These are phyloP conservation scores for Hymenoscyphus salicellus DNA, from an alignment of 2,329 filamentous ascomycete species.

Conservation along the genomic window DNA sequence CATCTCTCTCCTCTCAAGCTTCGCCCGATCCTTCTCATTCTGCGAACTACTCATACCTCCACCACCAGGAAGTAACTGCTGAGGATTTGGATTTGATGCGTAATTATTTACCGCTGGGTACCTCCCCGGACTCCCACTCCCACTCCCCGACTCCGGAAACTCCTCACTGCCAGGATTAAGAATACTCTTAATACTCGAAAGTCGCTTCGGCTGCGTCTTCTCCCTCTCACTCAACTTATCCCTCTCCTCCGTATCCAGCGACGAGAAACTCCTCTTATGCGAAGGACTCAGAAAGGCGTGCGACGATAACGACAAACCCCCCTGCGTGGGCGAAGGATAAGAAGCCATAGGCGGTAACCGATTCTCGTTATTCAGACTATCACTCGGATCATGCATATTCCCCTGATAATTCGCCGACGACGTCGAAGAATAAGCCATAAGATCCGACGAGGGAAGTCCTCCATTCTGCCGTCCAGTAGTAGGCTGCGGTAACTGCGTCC, in stretches of 20 bases:
- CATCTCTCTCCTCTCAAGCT: slow-evolving; percentile 61
- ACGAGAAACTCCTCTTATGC: slow-evolving; percentile 67
- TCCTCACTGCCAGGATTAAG: slow-evolving; percentile 53
- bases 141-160: background rate
- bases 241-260: slow-evolving; percentile 49
- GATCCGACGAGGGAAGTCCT: slow-evolving; percentile 43
- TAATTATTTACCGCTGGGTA: slow-evolving; percentile 18
- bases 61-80: slow-evolving; percentile 33
- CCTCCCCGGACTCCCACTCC: slow-evolving; percentile 18
- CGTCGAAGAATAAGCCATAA: slow-evolving; percentile 45
- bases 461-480: slow-evolving; percentile 25
- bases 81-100: slow-evolving; percentile 30
- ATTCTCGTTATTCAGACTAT: slow-evolving; percentile 55
- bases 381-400: slow-evolving; percentile 28
- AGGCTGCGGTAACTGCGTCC: slow-evolving; percentile 33
- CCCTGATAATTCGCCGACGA: slow-evolving; percentile 19
- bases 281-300: slow-evolving; percentile 58
- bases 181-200: slow-evolving; percentile 74
- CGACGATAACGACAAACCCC: slow-evolving; percentile 58
- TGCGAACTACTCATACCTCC: slow-evolving; percentile 33
- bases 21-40: slow-evolving; percentile 50
- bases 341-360: slow-evolving; percentile 50
- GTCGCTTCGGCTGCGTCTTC: slow-evolving; percentile 53
- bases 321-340: slow-evolving; percentile 42
- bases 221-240: slow-evolving; percentile 15